Evolutionary conservation across 192 early-diverging fungal genomes (phyloP).

Genomic region (Dissophora ornata): DNA sequence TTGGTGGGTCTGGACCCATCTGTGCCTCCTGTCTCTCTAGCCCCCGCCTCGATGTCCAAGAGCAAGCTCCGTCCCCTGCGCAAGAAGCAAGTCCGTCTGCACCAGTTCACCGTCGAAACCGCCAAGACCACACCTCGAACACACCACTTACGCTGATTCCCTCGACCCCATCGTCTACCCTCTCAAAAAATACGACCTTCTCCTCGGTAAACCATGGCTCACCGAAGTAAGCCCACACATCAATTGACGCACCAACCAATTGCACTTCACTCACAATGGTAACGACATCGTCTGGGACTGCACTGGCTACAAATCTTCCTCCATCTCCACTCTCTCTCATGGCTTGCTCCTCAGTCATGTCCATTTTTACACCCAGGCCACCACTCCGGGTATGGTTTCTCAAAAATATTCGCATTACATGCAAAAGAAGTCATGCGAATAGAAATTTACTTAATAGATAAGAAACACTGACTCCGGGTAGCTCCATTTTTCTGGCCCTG

Average conservation of each 20-base stretch:
- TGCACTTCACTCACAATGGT: constrained; percentile 18
- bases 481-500: constrained; percentile 22
- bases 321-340: constrained; percentile 6
- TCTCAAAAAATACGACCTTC: constrained; percentile 23
- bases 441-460: too few relatives aligned
- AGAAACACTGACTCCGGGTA: too few relatives aligned
- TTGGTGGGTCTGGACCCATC: too few relatives aligned
- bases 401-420: too few relatives aligned
- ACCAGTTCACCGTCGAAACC: too few relatives aligned
- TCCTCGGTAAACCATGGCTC: constrained; percentile 29
- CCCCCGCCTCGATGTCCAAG: too few relatives aligned
- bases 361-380: constrained; percentile 6
- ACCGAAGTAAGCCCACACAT: constrained; percentile 13
- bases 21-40: too few relatives aligned
- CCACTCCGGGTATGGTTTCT: constrained; percentile 2
- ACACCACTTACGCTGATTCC: background rate
- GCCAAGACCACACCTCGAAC: too few relatives aligned
- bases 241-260: constrained; percentile 29
- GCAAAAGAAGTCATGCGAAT: background rate
- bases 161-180: constrained; percentile 22
- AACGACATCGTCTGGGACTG: background rate
- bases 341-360: constrained; percentile 12
- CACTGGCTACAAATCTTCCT: background rate
- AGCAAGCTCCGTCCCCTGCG: too few relatives aligned
- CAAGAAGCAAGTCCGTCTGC: too few relatives aligned